These are phyloP conservation scores for Monilinia polystroma DNA, from an alignment of 2,329 filamentous ascomycete genomes.

Conservation along the genomic window DNA sequence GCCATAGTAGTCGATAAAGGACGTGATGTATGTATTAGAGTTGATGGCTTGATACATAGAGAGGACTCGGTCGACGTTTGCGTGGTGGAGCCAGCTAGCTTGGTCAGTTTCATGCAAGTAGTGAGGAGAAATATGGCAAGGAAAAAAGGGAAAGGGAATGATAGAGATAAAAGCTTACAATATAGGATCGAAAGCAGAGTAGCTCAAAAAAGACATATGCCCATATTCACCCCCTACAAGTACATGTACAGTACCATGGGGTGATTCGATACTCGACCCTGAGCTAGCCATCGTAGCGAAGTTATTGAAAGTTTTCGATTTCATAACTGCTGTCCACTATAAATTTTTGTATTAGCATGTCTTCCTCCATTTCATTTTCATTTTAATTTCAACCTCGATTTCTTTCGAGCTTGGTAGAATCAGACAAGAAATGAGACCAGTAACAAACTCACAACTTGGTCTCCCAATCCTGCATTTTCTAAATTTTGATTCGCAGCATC, in stretches of 20 bases:
- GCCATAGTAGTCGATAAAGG: slow-evolving; percentile 37
- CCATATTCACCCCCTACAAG: slow-evolving; percentile 41
- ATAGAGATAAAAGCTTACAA: slow-evolving; percentile 42
- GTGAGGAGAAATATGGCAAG: background rate
- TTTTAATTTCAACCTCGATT: background rate
- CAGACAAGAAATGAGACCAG: background rate
- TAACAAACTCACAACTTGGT: slow-evolving; percentile 25
- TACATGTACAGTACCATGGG: slow-evolving; percentile 47
- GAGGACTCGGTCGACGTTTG: slow-evolving; percentile 61
- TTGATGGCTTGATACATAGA: slow-evolving; percentile 51
- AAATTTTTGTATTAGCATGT: background rate
- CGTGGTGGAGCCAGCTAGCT: slow-evolving; percentile 51
- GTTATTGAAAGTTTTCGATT: slow-evolving; percentile 41
- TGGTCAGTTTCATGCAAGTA: background rate
- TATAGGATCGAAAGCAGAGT: slow-evolving; percentile 49
- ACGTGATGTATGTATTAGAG: slow-evolving; percentile 36
- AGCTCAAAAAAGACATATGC: slow-evolving; percentile 45
- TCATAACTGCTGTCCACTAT: slow-evolving; percentile 47
- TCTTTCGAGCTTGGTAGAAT: background rate
- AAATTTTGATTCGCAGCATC: slow-evolving; percentile 29
- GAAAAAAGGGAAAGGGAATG: background rate
- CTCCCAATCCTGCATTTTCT: slow-evolving; percentile 28
- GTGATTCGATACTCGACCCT: slow-evolving; percentile 46
- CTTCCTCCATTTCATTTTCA: too few species aligned
- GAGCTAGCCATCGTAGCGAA: slow-evolving; percentile 45